Base-by-base conservation (phyloP, 768 basidiomycete genomes). In the Tylopilus subfusipes region DNA sequence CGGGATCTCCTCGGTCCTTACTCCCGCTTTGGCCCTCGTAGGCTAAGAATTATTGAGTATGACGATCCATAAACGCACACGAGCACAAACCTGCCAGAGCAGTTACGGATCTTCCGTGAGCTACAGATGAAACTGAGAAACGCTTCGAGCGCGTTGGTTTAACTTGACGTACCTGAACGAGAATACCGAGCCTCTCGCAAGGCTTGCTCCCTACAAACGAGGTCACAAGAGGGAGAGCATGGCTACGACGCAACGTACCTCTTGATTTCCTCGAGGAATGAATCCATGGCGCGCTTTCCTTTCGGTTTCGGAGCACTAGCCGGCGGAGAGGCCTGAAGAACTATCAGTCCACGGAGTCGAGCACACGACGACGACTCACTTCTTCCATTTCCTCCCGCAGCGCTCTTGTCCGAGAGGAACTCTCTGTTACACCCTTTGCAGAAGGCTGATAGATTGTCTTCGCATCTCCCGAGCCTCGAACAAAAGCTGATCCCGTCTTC, bases 251-350 rank as follows among this genome's bases (percentile, higher is more conserved):
- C 30, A 5, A 58, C 76, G 21, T 44, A 89, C 96, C 83, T 83
- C 74, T 98, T 98, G 55, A 99, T 92, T 74, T 99, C 94, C 63
- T 97, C 94, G 48, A 99, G 76, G 68, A 98, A 99, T 2, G 86
- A 73, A 71, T 98, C 95, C 93, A 98, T 98, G 1, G 90, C 93
- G 48, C 96, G 83, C 68, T 93, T 97, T 3, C 97, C 97, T 68
- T 93, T 97, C 0, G 90, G 86, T 67, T 85, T 93, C 1, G 85
- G 80, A 6, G 69, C 74, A 54, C 64, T 66, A 22, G 68, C 55
- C 14, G 86, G 82, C 22, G 90, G 85, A n/a, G 82, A 80, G 0
- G 79, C 77, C 80, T 86, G 48, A 8, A 58, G 58, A 4, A 47
- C 42, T 25, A 44, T 68, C 21, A 60, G 55, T 18, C 39, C 9